Percentiles rank a stretch among this genome's conserved stretches.
Evolutionary conservation across 495 filamentous ascomycete genomes (phyloP).

Genomic region (Astrothelium macrocarpum): DNA sequence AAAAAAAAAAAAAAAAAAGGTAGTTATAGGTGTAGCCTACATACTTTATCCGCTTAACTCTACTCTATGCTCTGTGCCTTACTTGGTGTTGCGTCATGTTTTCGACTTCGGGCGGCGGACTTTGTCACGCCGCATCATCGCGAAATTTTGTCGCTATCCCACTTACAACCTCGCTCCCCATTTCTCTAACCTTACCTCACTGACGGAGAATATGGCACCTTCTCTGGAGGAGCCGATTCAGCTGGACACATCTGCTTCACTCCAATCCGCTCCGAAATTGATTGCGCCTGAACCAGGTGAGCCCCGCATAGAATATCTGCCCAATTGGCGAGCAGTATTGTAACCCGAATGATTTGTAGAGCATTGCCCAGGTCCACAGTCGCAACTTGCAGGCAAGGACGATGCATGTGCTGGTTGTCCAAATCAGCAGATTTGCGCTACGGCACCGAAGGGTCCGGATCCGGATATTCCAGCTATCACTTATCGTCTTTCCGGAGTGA

Average conservation of each 20-base stretch:
- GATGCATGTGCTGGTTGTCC: constrained; percentile 90
- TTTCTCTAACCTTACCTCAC: too few relatives aligned
- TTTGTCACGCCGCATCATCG: too few relatives aligned
- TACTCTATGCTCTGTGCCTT: too few relatives aligned
- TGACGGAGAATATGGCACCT: constrained; percentile 59
- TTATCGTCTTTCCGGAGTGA: constrained; percentile 65
- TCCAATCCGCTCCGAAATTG: constrained; percentile 64
- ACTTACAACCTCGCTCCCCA: too few relatives aligned
- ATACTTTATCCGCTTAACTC: too few relatives aligned
- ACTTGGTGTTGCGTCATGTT: too few relatives aligned
- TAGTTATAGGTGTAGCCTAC: too few relatives aligned
- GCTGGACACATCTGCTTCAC: constrained; percentile 56
- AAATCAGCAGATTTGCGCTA: constrained; percentile 90
- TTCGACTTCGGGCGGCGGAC: too few relatives aligned
- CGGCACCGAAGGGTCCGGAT: constrained; percentile 90
- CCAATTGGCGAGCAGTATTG: constrained; percentile 1
- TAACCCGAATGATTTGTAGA: constrained; percentile 37
- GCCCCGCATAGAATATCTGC: constrained; percentile 4
- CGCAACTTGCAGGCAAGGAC: constrained; percentile 68
- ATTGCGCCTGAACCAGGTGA: constrained; percentile 83
- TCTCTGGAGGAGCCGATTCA: constrained; percentile 59
- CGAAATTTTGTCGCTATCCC: too few relatives aligned
- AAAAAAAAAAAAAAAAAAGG: too few relatives aligned
- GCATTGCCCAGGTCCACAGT: constrained; percentile 93
- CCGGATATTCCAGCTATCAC: constrained; percentile 86